These are phyloP conservation scores for Spiraea crenata DNA, from an alignment of 331 rosid genomes.

Conservation along the genomic window DNA sequence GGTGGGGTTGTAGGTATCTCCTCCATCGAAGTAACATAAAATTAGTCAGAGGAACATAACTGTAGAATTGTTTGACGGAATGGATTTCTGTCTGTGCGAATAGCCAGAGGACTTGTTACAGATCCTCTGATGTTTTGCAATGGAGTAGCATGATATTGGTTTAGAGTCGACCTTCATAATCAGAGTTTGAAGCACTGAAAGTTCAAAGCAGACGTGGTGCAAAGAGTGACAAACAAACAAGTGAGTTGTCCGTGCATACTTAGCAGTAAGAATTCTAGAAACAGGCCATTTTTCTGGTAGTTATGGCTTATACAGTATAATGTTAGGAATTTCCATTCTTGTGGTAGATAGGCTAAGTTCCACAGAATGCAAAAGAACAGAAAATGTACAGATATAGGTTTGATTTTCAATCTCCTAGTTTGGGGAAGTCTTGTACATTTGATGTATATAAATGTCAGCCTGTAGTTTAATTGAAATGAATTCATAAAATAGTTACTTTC, in stretches of 20 bases:
- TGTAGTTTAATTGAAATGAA: not conserved
- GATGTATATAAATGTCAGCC: not conserved
- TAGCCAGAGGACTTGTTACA: not conserved
- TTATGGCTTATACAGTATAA: not conserved
- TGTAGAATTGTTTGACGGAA: not conserved
- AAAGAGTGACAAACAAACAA: not conserved
- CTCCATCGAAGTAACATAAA: slow-evolving; percentile 64
- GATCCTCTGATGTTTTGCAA: not conserved
- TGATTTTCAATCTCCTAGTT: not conserved
- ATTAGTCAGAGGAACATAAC: slow-evolving; percentile 4
- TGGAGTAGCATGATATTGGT: not conserved
- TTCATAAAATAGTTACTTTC: not conserved
- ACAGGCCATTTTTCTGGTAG: not conserved
- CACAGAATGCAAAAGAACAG: not conserved
- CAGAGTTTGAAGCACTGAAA: slow-evolving; percentile 7
- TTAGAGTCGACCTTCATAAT: not conserved
- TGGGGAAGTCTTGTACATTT: not conserved
- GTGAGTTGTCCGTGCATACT: not conserved
- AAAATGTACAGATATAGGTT: not conserved
- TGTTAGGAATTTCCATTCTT: not conserved
- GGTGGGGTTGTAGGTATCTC: slow-evolving; percentile 73
- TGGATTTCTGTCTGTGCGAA: not conserved
- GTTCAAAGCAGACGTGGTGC: not conserved
- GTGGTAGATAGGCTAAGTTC: not conserved
- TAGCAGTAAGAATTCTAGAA: not conserved